A percentile compares a stretch with the other conserved stretches of the same genome.
These are phyloP conservation scores for Aureobasidium subglaciale DNA, from an alignment of 2,329 filamentous ascomycete genomes.

Conservation along the genomic window DNA sequence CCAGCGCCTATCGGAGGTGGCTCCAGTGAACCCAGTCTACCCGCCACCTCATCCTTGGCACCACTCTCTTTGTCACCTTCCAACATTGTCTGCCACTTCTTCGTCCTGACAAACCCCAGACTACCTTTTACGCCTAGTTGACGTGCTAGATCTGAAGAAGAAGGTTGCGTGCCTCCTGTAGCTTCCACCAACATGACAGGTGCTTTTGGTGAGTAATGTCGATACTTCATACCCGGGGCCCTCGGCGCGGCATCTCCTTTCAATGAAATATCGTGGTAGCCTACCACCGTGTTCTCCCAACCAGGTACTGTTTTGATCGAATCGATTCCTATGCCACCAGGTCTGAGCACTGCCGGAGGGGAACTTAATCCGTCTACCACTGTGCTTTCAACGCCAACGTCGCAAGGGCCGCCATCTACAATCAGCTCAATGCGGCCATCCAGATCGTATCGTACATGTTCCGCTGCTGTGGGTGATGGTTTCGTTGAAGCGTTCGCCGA, in stretches of 20 bases:
- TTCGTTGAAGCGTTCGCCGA: slow-evolving; percentile 93
- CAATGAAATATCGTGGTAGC: slow-evolving; percentile 70
- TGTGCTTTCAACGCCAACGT: slow-evolving; percentile 90
- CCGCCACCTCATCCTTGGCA: slow-evolving; percentile 20
- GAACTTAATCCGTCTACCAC: slow-evolving; percentile 83
- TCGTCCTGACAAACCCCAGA: slow-evolving; percentile 36
- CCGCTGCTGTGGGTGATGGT: slow-evolving; percentile 82
- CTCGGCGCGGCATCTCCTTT: slow-evolving; percentile 57
- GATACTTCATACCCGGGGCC: slow-evolving; percentile 98
- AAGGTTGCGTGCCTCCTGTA: slow-evolving; percentile 25
- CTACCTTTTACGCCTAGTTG: slow-evolving; percentile 22
- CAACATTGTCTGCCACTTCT: slow-evolving; percentile 26
- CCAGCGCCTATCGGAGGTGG: background rate
- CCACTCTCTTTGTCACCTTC: slow-evolving; percentile 18
- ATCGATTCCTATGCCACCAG: slow-evolving; percentile 80
- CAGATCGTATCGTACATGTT: slow-evolving; percentile 82
- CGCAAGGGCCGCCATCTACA: slow-evolving; percentile 78
- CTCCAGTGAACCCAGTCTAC: background rate
- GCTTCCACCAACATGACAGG: slow-evolving; percentile 76
- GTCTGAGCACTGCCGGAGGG: slow-evolving; percentile 75
- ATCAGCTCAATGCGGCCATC: slow-evolving; percentile 76
- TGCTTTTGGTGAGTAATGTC: slow-evolving; percentile 91
- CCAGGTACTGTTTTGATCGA: slow-evolving; percentile 66
- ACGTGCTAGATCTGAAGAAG: slow-evolving; percentile 25
- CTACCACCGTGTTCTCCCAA: slow-evolving; percentile 72